These are phyloP conservation scores for Phialophora tarda DNA, from an alignment of 2,329 filamentous ascomycete species.

Conservation along the genomic window DNA sequence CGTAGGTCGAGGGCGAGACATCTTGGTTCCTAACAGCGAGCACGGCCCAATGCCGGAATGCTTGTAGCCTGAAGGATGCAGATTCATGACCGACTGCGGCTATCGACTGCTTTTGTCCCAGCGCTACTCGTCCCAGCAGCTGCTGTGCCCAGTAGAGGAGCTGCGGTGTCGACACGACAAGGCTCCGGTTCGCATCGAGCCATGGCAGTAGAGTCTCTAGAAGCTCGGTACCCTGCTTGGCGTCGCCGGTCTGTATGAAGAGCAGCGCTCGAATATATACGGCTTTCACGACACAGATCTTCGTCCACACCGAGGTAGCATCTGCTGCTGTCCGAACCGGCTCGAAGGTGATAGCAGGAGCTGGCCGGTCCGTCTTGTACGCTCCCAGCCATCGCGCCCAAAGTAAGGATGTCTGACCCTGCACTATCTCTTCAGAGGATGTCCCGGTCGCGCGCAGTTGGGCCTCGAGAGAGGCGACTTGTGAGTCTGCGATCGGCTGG, in stretches of 20 bases:
- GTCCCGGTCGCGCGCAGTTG: conserved; percentile 25
- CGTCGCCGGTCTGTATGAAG: conserved; percentile 20
- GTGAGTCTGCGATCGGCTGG: conserved; percentile 37
- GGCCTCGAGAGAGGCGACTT: conserved; percentile 42
- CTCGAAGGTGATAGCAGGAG: conserved; percentile 20
- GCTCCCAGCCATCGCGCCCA: conserved; percentile 53
- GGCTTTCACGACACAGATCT: conserved; percentile 78
- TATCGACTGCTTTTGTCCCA: conserved; percentile 57
- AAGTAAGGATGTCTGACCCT: conserved; percentile 80
- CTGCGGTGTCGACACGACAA: conserved; percentile 62
- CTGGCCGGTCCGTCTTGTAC: conserved; percentile 33
- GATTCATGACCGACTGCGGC: conserved; percentile 21
- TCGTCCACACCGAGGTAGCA: conserved; percentile 70
- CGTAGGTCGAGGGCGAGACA: conserved; percentile 30
- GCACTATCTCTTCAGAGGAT: conserved; percentile 65
- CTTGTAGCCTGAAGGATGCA: conserved; percentile 49
- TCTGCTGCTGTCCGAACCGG: conserved; percentile 32
- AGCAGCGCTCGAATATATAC: conserved; percentile 74
- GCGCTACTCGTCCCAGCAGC: conserved; percentile 74
- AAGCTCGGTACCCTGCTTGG: conserved; percentile 66
- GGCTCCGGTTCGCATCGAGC: conserved; percentile 51
- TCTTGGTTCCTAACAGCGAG: conserved; percentile 31
- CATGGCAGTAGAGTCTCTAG: conserved; percentile 71
- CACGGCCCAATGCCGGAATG: conserved; percentile 55
- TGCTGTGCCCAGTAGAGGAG: conserved; percentile 79